Evolutionary conservation across 805 yeast species (phyloP), one percentile per base, ranked within the genome.

Genomic region (Suhomyces sp.): DNA sequence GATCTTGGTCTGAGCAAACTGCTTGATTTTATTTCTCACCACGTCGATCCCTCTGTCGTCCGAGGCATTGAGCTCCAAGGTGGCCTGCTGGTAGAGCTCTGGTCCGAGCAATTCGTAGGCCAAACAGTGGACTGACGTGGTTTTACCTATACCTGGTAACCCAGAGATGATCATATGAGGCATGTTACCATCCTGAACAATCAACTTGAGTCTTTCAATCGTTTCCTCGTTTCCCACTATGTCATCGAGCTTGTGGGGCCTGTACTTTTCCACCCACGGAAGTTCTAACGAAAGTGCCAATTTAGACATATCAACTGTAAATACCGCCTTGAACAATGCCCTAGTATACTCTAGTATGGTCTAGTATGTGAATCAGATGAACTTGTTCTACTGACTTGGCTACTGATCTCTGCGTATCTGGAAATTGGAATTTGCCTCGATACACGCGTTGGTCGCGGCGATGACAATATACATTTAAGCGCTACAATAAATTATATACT

Each of bases 11-110:
- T 91, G 97, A 3, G 99, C 98, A 80, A 94, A 94, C 56, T 89
- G 90, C 70, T 94, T 94, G 73, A 94, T 94, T 62, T 88, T 86
- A 61, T 90, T 92, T 56, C 99, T 80, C 9, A 94, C 98, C 24
- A 92, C 96, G 49, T 94, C 99, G 49, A 94, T 94, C 57, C 99
- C 99, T 74, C 99, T 81, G 67, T 94, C 98, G 67, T 94, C 99
- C 1, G 96, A 87, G 1, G 99, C 99, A 68, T 94, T 94, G 65
- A 94, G 76, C 69, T 94, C 99, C 53, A 94, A 72, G 0, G 93
- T 93, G 0, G 97, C 99, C 58, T 87, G 93, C 36, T 78, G 75
- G 60, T 86, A 86, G 24, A 83, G 73, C 17, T 81, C 81, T 4
- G 70, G 72, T 0, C 96, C 97, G 29, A 94, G 75, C 42, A 94